phyloP scores from a whole-genome alignment of 768 basidiomycete genomes.

The Leccinum broughii region DNA sequence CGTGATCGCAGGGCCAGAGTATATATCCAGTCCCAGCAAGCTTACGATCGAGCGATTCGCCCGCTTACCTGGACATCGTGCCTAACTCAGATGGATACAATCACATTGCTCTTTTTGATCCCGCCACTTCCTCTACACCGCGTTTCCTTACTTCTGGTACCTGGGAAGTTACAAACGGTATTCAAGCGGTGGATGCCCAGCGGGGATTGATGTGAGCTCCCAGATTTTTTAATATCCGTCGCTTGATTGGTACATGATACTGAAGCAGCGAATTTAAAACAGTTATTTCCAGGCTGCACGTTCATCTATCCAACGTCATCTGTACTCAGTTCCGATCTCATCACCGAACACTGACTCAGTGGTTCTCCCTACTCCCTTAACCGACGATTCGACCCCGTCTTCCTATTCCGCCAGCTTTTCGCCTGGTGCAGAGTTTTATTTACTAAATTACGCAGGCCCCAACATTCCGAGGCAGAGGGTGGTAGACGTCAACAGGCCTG shows the following conservation, averaged over 20 bases:
- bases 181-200: conserved; percentile 68
- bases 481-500: conserved; percentile 49
- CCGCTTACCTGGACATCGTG: conserved; percentile 89
- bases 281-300: conserved; percentile 91
- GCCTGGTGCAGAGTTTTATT: conserved; percentile 81
- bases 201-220: conserved; percentile 68
- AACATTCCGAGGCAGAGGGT: conserved; percentile 86
- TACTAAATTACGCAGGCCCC: conserved; percentile 79
- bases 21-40: conserved; percentile 56
- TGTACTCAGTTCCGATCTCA: conserved; percentile 81
- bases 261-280: conserved; percentile 19
- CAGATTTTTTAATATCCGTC: conserved; percentile 34
- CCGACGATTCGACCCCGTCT: conserved; percentile 50
- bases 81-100: conserved; percentile 82
- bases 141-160: conserved; percentile 82
- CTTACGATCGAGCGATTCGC: conserved; percentile 42
- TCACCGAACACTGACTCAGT: conserved; percentile 35
- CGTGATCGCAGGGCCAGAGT: conserved; percentile 51
- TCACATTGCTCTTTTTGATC: conserved; percentile 90
- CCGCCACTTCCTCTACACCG: conserved; percentile 66
- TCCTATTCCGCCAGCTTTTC: conserved; percentile 77
- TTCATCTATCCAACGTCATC: conserved; percentile 79
- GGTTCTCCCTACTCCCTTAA: conserved; percentile 47
- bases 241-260: conserved; percentile 19
- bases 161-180: conserved; percentile 85